phyloP scores from a whole-genome alignment of 2,329 filamentous ascomycete genomes.

The Hirsutella rhossiliensis region DNA sequence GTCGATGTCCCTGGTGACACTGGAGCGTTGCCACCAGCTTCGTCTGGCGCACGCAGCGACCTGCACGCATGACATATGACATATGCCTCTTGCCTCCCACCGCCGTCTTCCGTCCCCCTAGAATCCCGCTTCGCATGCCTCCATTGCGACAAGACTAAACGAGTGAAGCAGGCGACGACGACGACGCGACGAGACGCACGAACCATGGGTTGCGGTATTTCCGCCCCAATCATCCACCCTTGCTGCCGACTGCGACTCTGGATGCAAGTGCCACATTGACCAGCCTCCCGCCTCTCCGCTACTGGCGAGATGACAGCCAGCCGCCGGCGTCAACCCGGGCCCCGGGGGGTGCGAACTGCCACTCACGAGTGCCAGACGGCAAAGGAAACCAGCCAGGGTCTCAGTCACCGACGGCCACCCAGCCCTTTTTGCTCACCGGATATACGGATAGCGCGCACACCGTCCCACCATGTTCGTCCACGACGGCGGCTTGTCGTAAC shows the following conservation, averaged over 20 bases:
- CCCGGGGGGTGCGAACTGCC: not conserved
- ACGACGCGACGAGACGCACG: not conserved
- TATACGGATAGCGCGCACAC: not conserved
- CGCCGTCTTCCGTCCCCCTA: no score
- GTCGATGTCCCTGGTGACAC: no score
- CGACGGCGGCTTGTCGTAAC: not conserved
- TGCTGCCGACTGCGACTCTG: not conserved
- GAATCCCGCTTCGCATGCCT: no score
- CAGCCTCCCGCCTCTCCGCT: conserved; percentile 1
- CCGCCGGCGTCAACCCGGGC: no score
- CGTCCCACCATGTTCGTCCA: not conserved
- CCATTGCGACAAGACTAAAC: not conserved
- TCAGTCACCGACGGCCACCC: not conserved
- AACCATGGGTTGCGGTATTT: not conserved
- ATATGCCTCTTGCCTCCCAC: no score
- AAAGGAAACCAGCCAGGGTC: not conserved
- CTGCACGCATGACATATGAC: no score
- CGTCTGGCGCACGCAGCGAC: no score
- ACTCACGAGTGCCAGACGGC: not conserved
- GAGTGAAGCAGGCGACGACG: not conserved
- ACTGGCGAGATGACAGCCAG: not conserved
- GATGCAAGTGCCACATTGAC: not conserved
- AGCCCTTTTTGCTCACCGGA: not conserved
- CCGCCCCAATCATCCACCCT: not conserved
- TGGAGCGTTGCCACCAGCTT: no score